phyloP scores from a whole-genome alignment of 495 filamentous ascomycete species.

The Xylaria scruposa region DNA sequence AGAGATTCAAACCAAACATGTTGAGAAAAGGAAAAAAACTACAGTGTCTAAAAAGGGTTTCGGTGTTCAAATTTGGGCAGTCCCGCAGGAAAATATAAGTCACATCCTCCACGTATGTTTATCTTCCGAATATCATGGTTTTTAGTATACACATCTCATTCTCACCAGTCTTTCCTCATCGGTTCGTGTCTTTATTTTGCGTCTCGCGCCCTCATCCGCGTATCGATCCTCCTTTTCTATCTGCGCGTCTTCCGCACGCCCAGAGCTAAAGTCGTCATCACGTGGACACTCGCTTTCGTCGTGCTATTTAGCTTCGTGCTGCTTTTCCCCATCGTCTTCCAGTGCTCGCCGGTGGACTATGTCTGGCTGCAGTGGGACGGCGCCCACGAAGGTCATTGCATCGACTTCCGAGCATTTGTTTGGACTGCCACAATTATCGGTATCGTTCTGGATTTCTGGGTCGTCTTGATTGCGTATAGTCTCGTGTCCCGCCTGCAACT shows the following conservation, averaged over 20 bases:
- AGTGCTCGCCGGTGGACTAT: slow-evolving; percentile 39
- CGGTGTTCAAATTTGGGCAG: slow-evolving; percentile 55
- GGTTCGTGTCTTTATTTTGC: background rate
- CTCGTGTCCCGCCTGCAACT: slow-evolving; percentile 44
- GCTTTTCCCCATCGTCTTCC: slow-evolving; percentile 34
- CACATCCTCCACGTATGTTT: slow-evolving; percentile 12
- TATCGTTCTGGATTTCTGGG: slow-evolving; percentile 59
- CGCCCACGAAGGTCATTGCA: slow-evolving; percentile 36
- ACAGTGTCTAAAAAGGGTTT: slow-evolving; percentile 44
- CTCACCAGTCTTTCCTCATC: background rate
- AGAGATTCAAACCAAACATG: background rate
- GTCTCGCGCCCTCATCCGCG: background rate
- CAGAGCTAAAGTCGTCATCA: slow-evolving; percentile 11
- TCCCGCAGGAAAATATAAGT: slow-evolving; percentile 55
- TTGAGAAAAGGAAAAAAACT: background rate
- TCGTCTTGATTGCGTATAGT: slow-evolving; percentile 54
- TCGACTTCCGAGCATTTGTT: slow-evolving; percentile 37
- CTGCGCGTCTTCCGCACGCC: slow-evolving; percentile 9
- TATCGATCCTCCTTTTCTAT: slow-evolving; percentile 18
- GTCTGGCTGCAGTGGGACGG: slow-evolving; percentile 41
- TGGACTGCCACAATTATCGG: slow-evolving; percentile 56
- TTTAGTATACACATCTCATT: background rate
- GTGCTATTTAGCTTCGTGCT: slow-evolving; percentile 26
- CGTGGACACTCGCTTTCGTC: slow-evolving; percentile 27
- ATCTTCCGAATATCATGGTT: background rate